A percentile compares a stretch with the other conserved stretches of the same genome.
phyloP scores from a whole-genome alignment of 106 monocot species.

The Acorus calamus region DNA sequence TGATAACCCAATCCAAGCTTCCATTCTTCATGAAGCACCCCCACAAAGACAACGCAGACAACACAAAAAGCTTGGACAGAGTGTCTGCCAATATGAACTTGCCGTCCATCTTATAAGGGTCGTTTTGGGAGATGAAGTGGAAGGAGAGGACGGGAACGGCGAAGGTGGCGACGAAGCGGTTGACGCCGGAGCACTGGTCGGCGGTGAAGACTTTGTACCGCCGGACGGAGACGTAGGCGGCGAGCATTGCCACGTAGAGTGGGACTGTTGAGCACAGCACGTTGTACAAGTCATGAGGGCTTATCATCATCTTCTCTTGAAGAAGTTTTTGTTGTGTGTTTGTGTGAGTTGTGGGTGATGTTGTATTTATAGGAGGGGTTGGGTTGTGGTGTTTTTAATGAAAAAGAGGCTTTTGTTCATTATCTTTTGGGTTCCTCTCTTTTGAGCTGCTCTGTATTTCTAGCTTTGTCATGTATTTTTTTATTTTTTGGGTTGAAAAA shows the following conservation, averaged over 20 bases:
- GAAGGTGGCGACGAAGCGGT: slow-evolving; percentile 53
- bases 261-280: slow-evolving; percentile 48
- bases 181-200: slow-evolving; percentile 51
- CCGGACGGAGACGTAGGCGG: slow-evolving; percentile 35
- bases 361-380: too few species aligned
- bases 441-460: too few species aligned
- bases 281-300: slow-evolving; percentile 36
- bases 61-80: slow-evolving; percentile 31
- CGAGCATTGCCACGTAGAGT: slow-evolving; percentile 53
- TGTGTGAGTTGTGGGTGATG: too few species aligned
- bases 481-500: too few species aligned
- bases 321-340: too few species aligned
- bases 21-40: neutral
- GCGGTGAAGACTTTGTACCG: slow-evolving; percentile 38
- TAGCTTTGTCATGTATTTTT: too few species aligned
- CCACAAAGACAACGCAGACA: slow-evolving; percentile 17
- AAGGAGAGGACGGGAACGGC: slow-evolving; percentile 60
- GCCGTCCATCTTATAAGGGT: slow-evolving; percentile 41
- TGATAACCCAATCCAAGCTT: slow-evolving; percentile 53
- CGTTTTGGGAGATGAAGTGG: slow-evolving; percentile 51
- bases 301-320: slow-evolving; percentile 22
- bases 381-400: too few species aligned
- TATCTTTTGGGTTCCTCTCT: too few species aligned
- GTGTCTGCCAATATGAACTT: slow-evolving; percentile 48
- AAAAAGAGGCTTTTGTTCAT: too few species aligned